Conservation (phyloP, 768 basidiomycete genomes). For the Lactarius hatsudake region DNA sequence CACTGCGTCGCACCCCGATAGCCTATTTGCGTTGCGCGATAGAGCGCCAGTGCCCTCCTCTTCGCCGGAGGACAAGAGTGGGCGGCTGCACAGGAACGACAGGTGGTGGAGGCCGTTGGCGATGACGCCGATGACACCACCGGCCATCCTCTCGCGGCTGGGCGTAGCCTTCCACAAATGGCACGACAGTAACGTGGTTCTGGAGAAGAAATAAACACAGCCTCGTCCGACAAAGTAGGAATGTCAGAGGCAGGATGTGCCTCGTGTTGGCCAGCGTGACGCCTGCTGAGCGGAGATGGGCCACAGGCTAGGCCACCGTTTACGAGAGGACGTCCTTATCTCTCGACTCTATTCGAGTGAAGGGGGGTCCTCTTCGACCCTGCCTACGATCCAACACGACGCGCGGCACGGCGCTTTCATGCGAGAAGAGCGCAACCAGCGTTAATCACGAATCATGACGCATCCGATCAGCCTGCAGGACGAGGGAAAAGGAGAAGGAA, state of each 20-base stretch:
- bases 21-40: not conserved
- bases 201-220: conserved; percentile 1
- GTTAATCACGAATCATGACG: conserved; percentile 15
- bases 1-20: conserved; percentile 6
- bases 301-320: conserved; percentile 10
- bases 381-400: not conserved
- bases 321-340: conserved; percentile 16
- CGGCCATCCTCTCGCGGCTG: not conserved
- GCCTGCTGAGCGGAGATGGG: not conserved
- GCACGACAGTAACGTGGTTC: not conserved
- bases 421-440: not conserved
- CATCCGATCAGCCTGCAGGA: conserved; percentile 1
- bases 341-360: not conserved
- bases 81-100: not conserved
- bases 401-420: not conserved
- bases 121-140: conserved; percentile 13
- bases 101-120: not conserved
- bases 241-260: not conserved
- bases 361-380: not conserved
- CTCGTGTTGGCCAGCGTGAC: conserved; percentile 16
- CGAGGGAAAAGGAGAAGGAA: not conserved
- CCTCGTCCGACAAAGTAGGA: not conserved
- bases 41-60: not conserved
- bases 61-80: not conserved
- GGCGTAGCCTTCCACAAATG: conserved; percentile 16